A percentile compares a stretch with the other conserved stretches of the same genome.
Evolutionary conservation across 768 basidiomycete genomes (phyloP).

Genomic region (Podaxis mareebaensis): DNA sequence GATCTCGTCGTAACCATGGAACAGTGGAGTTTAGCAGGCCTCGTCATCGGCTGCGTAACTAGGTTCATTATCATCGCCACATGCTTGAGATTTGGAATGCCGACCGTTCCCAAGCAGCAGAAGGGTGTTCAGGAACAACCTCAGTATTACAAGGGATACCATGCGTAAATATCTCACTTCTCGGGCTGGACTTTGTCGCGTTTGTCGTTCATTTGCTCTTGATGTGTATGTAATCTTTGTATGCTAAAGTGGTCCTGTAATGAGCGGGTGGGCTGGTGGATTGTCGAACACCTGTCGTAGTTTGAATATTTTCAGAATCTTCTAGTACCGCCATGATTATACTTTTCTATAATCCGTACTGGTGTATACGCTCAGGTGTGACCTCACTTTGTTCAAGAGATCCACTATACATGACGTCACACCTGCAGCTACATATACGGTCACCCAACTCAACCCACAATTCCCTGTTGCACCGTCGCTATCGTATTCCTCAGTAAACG

Average conservation of each 20-base stretch:
- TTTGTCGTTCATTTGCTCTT: neutral
- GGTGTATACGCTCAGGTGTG: too few species aligned
- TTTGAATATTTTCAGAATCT: too few species aligned
- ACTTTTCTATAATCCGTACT: too few species aligned
- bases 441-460: too few species aligned
- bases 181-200: neutral
- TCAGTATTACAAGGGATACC: neutral
- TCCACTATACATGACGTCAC: too few species aligned
- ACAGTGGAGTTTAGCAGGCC: neutral
- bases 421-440: too few species aligned
- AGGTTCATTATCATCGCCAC: slow-evolving; percentile 2
- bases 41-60: neutral
- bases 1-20: neutral
- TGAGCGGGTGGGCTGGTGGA: too few species aligned
- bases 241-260: too few species aligned
- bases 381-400: too few species aligned
- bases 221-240: too few species aligned
- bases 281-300: too few species aligned
- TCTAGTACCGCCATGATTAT: too few species aligned
- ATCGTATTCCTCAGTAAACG: neutral
- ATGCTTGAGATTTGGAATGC: slow-evolving; percentile 9
- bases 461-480: neutral
- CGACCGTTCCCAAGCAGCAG: neutral
- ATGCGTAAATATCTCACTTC: neutral
- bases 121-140: neutral